Base-by-base conservation (phyloP, 495 filamentous ascomycete genomes). In the Penicillium chermesinum region DNA sequence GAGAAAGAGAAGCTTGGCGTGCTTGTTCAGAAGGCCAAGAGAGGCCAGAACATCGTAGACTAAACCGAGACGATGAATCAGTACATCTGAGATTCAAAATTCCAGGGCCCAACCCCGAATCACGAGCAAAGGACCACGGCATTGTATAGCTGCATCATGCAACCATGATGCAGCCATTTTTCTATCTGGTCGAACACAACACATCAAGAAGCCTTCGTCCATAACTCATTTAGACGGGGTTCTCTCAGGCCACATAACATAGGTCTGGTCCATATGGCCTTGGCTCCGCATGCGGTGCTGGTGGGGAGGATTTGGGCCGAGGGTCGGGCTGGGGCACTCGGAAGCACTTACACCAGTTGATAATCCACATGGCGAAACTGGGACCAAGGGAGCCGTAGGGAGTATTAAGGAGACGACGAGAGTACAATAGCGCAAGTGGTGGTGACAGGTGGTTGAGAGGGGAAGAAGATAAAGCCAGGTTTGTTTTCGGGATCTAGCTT, bases 11-110 rank as follows among this genome's bases (percentile, higher is more conserved):
- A 95, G 82, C 78, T 95, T 94, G 53, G 86, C 89, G 66, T 95
- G 88, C 80, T 98, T 97, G 81, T 97, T 97, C 50, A 88, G 75
- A 55, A 98, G 81, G 48, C 94, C 93, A 49, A 97, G 80, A 48
- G 81, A 86, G 52, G 94, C 83, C 55, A 98, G 83, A 47, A 95
- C 72, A 75, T 97, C 91, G 76, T 83, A 96, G 72, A 96, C 93
- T 97, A 53, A 44, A 27, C 48, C 21, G 41, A 14, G n/a, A 49
- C 38, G 41, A 14, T 21, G 13, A 13, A 39, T 59, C 47, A 60
- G 50, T 38, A 50, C 38, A 50, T 22, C 16, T 16, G 34, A 27
- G 46, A 1, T 20, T 44, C 19, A 19, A 41, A 16, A 37, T 34
- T 36, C 34, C 17, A 33, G 41, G 25, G 15, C n/a, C 41, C 18